Evolutionary conservation across 306 rosid species (phyloP).

Genomic region (Comarum palustre): DNA sequence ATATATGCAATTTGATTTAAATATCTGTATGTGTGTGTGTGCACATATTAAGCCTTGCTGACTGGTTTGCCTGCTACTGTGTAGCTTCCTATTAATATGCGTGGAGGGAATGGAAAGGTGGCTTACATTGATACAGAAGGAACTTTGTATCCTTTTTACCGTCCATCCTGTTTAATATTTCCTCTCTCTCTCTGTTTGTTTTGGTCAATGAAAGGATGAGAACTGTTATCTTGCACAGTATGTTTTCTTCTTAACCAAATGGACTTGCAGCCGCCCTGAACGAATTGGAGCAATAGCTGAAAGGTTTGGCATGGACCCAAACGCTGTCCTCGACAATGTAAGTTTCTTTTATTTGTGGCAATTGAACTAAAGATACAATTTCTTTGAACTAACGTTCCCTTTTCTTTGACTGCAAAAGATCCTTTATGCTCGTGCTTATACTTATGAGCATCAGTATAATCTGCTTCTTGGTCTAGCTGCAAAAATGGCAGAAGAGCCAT

Average conservation of each 20-base stretch:
- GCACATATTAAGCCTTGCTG: slow-evolving; percentile 5
- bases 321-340: slow-evolving; percentile 93
- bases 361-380: slow-evolving; percentile 15
- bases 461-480: slow-evolving; percentile 95
- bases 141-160: slow-evolving; percentile 69
- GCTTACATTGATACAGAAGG: slow-evolving; percentile 98
- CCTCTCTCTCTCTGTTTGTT: neutral
- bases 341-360: slow-evolving; percentile 22
- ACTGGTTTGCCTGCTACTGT: slow-evolving; percentile 22
- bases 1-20: neutral
- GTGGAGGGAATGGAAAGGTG: slow-evolving; percentile 95
- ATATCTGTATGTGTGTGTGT: neutral
- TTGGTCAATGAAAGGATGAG: neutral
- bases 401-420: slow-evolving; percentile 49
- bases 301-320: slow-evolving; percentile 96
- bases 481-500: slow-evolving; percentile 96
- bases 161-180: slow-evolving; percentile 13
- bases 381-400: slow-evolving; percentile 23
- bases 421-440: slow-evolving; percentile 93
- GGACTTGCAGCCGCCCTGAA: slow-evolving; percentile 76
- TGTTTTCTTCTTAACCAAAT: slow-evolving; percentile 35
- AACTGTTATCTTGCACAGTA: slow-evolving; percentile 14
- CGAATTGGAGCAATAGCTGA: slow-evolving; percentile 89
- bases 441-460: slow-evolving; percentile 86
- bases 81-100: slow-evolving; percentile 87